Evolutionary conservation across 495 filamentous ascomycete genomes (phyloP).

Genomic region (Tuber indicum): DNA sequence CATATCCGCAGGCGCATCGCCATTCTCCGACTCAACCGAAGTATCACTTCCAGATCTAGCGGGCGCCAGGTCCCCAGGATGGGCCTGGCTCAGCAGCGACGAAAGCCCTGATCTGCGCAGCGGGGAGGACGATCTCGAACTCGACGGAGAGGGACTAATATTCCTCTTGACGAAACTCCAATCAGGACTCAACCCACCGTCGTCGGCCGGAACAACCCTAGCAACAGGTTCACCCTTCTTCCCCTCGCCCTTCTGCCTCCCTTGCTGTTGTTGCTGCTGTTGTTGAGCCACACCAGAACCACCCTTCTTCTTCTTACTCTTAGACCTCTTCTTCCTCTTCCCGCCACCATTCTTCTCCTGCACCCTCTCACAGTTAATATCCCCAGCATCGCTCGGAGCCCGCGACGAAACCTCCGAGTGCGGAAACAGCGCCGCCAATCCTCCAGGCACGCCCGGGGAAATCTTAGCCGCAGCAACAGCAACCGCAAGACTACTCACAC

Average conservation of each 20-base stretch:
- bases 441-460: constrained; percentile 16
- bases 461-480: constrained; percentile 25
- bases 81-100: constrained; percentile 32
- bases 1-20: constrained; percentile 49
- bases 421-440: constrained; percentile 34
- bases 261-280: constrained; percentile 2
- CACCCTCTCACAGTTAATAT: constrained; percentile 18
- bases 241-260: constrained; percentile 18
- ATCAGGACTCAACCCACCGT: constrained; percentile 18
- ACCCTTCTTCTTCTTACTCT: constrained; percentile 11
- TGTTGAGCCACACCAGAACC: background rate
- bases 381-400: constrained; percentile 33
- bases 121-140: constrained; percentile 43
- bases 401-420: constrained; percentile 31
- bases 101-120: constrained; percentile 36
- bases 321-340: constrained; percentile 36
- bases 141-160: constrained; percentile 20
- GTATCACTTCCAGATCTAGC: constrained; percentile 46
- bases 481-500: constrained; percentile 25
- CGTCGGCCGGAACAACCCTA: background rate
- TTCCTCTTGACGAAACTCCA: constrained; percentile 34
- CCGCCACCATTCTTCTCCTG: constrained; percentile 7
- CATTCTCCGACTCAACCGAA: constrained; percentile 55
- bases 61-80: constrained; percentile 35
- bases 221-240: background rate